A percentile compares a stretch with the other conserved stretches of the same genome.
These are phyloP conservation scores for Talaromyces sp. DNA, from an alignment of 2,329 filamentous ascomycete species.

Conservation along the genomic window DNA sequence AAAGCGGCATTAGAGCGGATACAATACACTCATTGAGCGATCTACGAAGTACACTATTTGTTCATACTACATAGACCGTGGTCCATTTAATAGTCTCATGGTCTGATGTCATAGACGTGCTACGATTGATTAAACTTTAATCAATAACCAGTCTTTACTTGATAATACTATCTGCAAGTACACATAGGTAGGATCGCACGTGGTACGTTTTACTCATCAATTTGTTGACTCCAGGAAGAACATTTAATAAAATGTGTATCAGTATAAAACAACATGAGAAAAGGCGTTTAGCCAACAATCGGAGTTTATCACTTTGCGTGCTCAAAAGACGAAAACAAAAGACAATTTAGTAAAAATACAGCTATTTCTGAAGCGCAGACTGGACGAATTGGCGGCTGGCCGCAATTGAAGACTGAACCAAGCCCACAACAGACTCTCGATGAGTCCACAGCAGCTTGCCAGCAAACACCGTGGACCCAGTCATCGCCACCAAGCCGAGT, in stretches of 20 bases:
- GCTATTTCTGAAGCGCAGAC: background rate
- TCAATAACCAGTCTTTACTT: too few species aligned
- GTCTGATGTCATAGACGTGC: too few species aligned
- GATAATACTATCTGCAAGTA: too few species aligned
- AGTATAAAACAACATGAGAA: background rate
- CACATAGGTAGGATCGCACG: background rate
- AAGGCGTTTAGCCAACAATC: background rate
- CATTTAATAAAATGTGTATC: background rate
- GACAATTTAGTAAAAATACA: background rate
- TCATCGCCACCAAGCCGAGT: conserved; percentile 1
- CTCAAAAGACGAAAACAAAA: background rate
- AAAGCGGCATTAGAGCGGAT: background rate
- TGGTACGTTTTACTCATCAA: background rate
- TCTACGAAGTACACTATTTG: background rate
- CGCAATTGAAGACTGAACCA: conserved; percentile 1
- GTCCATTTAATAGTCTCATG: background rate
- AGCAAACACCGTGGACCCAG: conserved; percentile 1
- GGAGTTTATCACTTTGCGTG: background rate
- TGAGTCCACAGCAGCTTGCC: conserved; percentile 6
- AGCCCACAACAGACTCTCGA: background rate
- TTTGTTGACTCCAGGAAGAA: background rate
- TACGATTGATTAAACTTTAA: too few species aligned
- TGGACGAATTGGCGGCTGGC: background rate
- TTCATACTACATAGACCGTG: background rate
- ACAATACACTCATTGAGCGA: background rate